Conservation (phyloP, 1,139 yeast genomes). For the Wickerhamomyces sp. region DNA sequence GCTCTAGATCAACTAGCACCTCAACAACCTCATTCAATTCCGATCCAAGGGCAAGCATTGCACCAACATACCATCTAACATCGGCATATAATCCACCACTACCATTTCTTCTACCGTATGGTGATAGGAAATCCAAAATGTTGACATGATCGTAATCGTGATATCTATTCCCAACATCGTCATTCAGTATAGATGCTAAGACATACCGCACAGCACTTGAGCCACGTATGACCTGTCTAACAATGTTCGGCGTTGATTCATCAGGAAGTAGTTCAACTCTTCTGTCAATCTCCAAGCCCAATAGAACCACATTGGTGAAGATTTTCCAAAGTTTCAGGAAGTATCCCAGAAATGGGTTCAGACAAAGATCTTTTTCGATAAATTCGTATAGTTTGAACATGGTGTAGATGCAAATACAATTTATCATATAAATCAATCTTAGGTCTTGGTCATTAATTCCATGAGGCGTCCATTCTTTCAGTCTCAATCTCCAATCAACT, state of each 20-base stretch:
- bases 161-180: slow-evolving; percentile 30
- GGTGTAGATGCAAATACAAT: slow-evolving; percentile 45
- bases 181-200: slow-evolving; percentile 54
- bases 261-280: slow-evolving; percentile 41
- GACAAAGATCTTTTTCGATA: slow-evolving; percentile 33
- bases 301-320: slow-evolving; percentile 49
- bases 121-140: slow-evolving; percentile 52
- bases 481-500: slow-evolving; percentile 35
- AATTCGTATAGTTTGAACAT: slow-evolving; percentile 44
- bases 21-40: slow-evolving; percentile 46
- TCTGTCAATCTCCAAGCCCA: slow-evolving; percentile 62
- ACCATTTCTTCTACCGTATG: slow-evolving; percentile 51
- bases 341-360: slow-evolving; percentile 57
- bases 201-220: slow-evolving; percentile 58
- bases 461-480: slow-evolving; percentile 51
- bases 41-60: slow-evolving; percentile 39
- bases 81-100: slow-evolving; percentile 56
- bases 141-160: slow-evolving; percentile 56
- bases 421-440: slow-evolving; percentile 46
- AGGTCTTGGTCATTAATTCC: slow-evolving; percentile 34
- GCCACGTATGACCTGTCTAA: slow-evolving; percentile 55
- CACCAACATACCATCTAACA: slow-evolving; percentile 44
- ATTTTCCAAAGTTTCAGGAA: slow-evolving; percentile 60
- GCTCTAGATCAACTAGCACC: slow-evolving; percentile 50
- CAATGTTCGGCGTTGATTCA: slow-evolving; percentile 40